Conservation (phyloP, 768 basidiomycete species). For the Roridomyces roridus region DNA sequence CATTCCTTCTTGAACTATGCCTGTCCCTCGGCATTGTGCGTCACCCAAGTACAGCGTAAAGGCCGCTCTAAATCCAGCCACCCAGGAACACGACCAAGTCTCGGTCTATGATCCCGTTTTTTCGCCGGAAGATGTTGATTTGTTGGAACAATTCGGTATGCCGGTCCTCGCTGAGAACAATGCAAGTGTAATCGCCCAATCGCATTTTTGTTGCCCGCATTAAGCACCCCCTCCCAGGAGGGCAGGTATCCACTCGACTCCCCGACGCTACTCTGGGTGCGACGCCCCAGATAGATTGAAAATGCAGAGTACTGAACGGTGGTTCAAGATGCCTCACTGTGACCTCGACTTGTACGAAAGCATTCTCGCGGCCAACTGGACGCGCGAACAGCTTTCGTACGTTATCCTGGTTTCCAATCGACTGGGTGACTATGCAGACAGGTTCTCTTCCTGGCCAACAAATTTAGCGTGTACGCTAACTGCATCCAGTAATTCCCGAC, state of each 20-base stretch:
- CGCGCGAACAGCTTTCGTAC: constrained; percentile 46
- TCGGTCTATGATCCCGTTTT: constrained; percentile 79
- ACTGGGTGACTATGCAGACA: constrained; percentile 70
- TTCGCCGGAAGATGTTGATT: constrained; percentile 59
- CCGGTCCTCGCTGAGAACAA: constrained; percentile 49
- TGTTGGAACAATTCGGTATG: constrained; percentile 53
- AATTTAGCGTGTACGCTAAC: neutral
- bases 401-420: constrained; percentile 70
- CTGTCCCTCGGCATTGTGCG: constrained; percentile 64
- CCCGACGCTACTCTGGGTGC: constrained; percentile 64
- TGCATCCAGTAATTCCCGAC: constrained; percentile 54
- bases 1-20: constrained; percentile 64
- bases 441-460: constrained; percentile 44
- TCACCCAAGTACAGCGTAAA: constrained; percentile 29
- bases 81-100: constrained; percentile 54
- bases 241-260: constrained; percentile 37
- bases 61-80: constrained; percentile 20
- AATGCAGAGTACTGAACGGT: neutral
- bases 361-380: constrained; percentile 58
- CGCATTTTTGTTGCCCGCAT: neutral
- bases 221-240: constrained; percentile 30
- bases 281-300: neutral
- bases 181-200: constrained; percentile 44
- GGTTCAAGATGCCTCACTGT: constrained; percentile 74
- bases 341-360: constrained; percentile 74